A percentile compares a stretch with the other conserved stretches of the same genome.
phyloP scores from a whole-genome alignment of 2,329 filamentous ascomycete species.

The Metarhizium sp. region DNA sequence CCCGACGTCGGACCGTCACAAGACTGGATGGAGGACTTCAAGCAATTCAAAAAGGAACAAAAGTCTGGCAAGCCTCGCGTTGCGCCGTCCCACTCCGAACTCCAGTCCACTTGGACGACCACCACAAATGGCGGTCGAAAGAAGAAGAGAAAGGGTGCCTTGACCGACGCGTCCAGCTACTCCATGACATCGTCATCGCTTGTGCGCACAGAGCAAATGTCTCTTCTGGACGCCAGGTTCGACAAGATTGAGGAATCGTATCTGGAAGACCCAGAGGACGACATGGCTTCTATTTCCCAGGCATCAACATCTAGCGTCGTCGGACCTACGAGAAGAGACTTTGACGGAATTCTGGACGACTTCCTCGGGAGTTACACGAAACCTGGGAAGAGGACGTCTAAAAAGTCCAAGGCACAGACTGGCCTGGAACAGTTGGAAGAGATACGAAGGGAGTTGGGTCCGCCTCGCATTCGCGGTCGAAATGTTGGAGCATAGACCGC shows the following conservation, averaged over 20 bases:
- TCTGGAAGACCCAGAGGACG: slow-evolving; percentile 39
- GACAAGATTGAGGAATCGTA: slow-evolving; percentile 82
- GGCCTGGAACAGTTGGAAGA: slow-evolving; percentile 89
- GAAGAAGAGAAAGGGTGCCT: slow-evolving; percentile 92
- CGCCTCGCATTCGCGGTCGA: slow-evolving; percentile 49
- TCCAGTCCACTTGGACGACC: slow-evolving; percentile 64
- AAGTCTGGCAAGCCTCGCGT: slow-evolving; percentile 33
- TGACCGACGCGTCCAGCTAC: slow-evolving; percentile 79
- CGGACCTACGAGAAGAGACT: slow-evolving; percentile 65
- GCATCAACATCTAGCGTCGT: slow-evolving; percentile 57
- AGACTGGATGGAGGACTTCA: slow-evolving; percentile 87
- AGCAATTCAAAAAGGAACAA: slow-evolving; percentile 83
- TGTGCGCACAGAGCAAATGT: slow-evolving; percentile 78
- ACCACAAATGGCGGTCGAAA: slow-evolving; percentile 70
- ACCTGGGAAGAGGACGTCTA: slow-evolving; percentile 63
- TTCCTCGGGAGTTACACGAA: slow-evolving; percentile 71
- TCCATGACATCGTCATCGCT: slow-evolving; percentile 88
- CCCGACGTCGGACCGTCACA: slow-evolving; percentile 58
- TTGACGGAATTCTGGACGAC: slow-evolving; percentile 86
- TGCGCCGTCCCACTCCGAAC: slow-evolving; percentile 46
- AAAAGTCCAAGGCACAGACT: slow-evolving; percentile 70
- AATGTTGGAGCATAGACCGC: slow-evolving; percentile 2
- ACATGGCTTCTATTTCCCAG: slow-evolving; percentile 48
- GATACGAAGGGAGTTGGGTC: slow-evolving; percentile 70
- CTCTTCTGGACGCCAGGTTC: slow-evolving; percentile 79